A percentile compares a stretch with the other conserved stretches of the same genome.
Conservation (phyloP, 495 filamentous ascomycete genomes). For the Apodospora peruviana region DNA sequence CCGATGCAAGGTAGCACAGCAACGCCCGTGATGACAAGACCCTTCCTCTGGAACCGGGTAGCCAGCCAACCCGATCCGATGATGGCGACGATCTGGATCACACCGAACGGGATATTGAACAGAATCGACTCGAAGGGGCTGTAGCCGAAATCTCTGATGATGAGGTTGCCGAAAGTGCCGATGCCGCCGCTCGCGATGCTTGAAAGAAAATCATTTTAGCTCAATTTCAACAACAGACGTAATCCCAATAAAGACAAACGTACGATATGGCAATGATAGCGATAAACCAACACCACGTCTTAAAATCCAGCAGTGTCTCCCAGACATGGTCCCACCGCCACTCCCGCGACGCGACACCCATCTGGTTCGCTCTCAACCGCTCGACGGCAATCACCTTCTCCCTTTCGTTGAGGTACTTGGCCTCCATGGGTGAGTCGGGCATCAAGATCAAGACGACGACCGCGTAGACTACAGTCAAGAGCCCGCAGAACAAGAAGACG, state of each 20-base stretch:
- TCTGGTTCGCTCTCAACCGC: slow-evolving; percentile 41
- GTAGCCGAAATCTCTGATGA: slow-evolving; percentile 57
- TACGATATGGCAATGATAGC: slow-evolving; percentile 46
- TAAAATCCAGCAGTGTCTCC: slow-evolving; percentile 56
- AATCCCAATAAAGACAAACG: no score
- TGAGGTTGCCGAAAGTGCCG: slow-evolving; percentile 58
- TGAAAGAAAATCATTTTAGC: neutral
- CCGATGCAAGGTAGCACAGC: slow-evolving; percentile 53
- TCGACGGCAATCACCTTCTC: slow-evolving; percentile 59
- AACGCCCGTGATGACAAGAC: slow-evolving; percentile 49
- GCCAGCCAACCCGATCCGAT: slow-evolving; percentile 42
- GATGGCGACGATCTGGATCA: slow-evolving; percentile 41
- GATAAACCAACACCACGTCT: slow-evolving; percentile 64
- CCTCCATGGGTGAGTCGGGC: slow-evolving; percentile 56
- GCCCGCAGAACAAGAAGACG: slow-evolving; percentile 52
- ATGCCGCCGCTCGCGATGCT: slow-evolving; percentile 47
- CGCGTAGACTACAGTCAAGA: slow-evolving; percentile 38
- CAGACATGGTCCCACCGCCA: slow-evolving; percentile 46
- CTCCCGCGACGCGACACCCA: slow-evolving; percentile 37
- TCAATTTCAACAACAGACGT: no score
- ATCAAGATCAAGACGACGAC: slow-evolving; percentile 37
- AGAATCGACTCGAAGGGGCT: slow-evolving; percentile 55
- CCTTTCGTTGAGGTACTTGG: slow-evolving; percentile 52
- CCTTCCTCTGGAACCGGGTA: slow-evolving; percentile 47
- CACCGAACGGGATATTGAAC: slow-evolving; percentile 61